These are phyloP conservation scores for Russula griseocarnosa DNA, from an alignment of 768 basidiomycete species.

Conservation along the genomic window DNA sequence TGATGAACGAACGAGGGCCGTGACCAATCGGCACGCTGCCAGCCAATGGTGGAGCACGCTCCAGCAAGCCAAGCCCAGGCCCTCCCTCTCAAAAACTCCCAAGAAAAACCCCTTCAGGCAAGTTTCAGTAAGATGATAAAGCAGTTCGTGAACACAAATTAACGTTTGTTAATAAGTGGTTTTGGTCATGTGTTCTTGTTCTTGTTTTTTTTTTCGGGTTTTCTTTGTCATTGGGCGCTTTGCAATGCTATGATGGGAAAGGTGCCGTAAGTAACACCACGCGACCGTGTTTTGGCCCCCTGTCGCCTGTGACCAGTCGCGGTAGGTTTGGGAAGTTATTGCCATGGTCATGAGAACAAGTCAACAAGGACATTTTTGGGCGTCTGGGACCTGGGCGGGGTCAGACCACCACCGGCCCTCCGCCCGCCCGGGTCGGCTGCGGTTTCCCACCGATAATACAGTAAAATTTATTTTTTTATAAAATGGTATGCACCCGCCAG, in stretches of 20 bases:
- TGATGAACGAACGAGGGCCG: neutral
- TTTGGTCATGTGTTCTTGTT: neutral
- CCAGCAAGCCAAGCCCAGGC: neutral
- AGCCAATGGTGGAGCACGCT: neutral
- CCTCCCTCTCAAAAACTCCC: neutral
- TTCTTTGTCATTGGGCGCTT: neutral
- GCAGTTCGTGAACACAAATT: too few relatives aligned
- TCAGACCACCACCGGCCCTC: neutral
- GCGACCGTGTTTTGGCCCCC: neutral
- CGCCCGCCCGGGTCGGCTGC: neutral
- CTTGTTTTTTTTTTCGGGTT: neutral
- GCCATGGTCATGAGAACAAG: neutral
- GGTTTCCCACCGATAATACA: too few relatives aligned
- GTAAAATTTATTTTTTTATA: too few relatives aligned
- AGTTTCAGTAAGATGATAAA: too few relatives aligned
- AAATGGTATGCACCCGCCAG: too few relatives aligned
- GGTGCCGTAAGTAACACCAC: neutral
- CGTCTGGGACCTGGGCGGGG: too few relatives aligned
- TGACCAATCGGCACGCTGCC: neutral
- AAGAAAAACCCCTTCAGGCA: neutral
- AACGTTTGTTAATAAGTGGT: too few relatives aligned
- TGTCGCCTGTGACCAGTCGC: too few relatives aligned
- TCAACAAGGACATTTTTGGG: neutral
- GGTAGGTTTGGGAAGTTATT: neutral
- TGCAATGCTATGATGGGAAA: neutral